These are phyloP conservation scores for Cytospora mali DNA, from an alignment of 2,329 filamentous ascomycete genomes.

Conservation along the genomic window DNA sequence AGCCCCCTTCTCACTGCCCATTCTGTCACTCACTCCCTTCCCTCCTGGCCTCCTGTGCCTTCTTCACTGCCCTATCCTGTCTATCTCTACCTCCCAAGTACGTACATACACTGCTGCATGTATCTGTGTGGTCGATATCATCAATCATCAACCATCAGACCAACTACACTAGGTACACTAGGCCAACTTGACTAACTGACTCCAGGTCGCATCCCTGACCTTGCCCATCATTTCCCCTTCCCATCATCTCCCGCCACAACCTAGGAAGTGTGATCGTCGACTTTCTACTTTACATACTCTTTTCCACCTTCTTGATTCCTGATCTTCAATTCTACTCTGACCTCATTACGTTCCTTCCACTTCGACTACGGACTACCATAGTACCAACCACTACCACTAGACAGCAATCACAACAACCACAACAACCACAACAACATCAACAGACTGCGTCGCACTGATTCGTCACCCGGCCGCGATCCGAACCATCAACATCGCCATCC, in stretches of 20 bases:
- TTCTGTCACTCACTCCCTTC: no score
- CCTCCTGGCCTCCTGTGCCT: no score
- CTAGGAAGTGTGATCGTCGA: neutral
- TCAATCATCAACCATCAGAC: neutral
- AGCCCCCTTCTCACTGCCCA: no score
- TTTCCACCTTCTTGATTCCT: neutral
- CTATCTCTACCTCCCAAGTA: no score
- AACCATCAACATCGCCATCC: conserved; percentile 1
- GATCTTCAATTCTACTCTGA: neutral
- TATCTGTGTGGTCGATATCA: no score
- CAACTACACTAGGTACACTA: neutral
- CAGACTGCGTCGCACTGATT: neutral
- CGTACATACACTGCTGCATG: no score
- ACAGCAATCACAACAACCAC: neutral
- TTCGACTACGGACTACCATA: neutral
- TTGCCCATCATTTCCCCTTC: conserved; percentile 1
- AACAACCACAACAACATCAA: neutral
- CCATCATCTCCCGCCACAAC: neutral
- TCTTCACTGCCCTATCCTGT: neutral
- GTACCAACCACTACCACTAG: no score
- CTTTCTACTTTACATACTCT: neutral
- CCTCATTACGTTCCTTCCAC: neutral
- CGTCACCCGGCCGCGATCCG: neutral
- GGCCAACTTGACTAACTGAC: no score
- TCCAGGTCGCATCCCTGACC: neutral